Conservation (phyloP, 2,329 filamentous ascomycete species). For the Exophiala calicioides region DNA sequence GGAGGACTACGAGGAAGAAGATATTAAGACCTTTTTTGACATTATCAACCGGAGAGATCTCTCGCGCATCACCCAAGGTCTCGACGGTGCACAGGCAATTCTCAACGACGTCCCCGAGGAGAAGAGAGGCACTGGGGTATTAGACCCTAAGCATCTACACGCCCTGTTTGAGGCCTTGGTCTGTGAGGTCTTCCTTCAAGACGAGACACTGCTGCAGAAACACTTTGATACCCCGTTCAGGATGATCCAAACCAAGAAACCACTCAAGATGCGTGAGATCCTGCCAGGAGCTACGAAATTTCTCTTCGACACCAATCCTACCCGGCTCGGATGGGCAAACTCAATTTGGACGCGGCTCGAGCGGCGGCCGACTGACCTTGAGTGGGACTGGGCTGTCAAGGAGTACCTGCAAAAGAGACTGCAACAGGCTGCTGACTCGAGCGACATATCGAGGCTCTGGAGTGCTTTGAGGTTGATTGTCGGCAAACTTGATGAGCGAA, state of each 20-base stretch:
- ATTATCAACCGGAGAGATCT: conserved; percentile 64
- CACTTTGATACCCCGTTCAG: conserved; percentile 83
- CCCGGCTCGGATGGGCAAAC: conserved; percentile 67
- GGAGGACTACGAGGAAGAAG: conserved; percentile 54
- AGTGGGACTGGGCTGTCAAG: conserved; percentile 86
- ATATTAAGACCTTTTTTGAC: conserved; percentile 54
- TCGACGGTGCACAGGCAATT: conserved; percentile 58
- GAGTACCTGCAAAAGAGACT: conserved; percentile 71
- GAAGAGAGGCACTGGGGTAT: conserved; percentile 51
- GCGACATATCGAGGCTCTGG: conserved; percentile 74
- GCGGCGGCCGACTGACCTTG: conserved; percentile 64
- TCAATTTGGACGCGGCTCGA: conserved; percentile 68
- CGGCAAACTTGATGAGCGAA: conserved; percentile 68
- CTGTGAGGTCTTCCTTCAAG: conserved; percentile 72
- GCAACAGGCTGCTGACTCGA: conserved; percentile 57
- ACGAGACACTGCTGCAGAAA: conserved; percentile 53
- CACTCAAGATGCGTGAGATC: conserved; percentile 72
- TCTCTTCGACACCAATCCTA: conserved; percentile 71
- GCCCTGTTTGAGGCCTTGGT: conserved; percentile 87
- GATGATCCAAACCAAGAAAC: conserved; percentile 74
- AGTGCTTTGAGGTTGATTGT: conserved; percentile 72
- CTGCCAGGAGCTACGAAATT: conserved; percentile 84
- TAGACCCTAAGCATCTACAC: conserved; percentile 66
- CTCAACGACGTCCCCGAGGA: conserved; percentile 54
- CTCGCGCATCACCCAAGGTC: conserved; percentile 60